These are phyloP conservation scores for Chlamydomonas incerta DNA, from an alignment of 139 green algal genomes.

Conservation along the genomic window DNA sequence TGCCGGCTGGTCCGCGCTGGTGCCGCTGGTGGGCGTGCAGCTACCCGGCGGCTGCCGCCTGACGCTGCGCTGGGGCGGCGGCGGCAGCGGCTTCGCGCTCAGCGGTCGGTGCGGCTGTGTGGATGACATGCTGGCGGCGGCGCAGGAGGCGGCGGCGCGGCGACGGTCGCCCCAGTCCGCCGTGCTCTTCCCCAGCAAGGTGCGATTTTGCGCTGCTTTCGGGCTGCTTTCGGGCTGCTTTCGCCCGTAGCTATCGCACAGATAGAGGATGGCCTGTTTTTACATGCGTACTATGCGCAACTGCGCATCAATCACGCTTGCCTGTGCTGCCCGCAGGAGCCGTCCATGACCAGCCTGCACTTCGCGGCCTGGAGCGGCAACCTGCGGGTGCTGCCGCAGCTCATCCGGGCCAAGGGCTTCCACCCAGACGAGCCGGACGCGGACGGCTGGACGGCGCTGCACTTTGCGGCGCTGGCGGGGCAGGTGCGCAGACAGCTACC, in stretches of 20 bases:
- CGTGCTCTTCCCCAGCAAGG: slow-evolving; percentile 12
- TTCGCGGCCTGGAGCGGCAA: slow-evolving; percentile 36
- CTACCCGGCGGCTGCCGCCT: slow-evolving; percentile 1
- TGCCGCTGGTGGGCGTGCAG: slow-evolving; percentile 32
- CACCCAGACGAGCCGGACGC: slow-evolving; percentile 17
- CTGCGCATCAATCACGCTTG: too few relatives aligned
- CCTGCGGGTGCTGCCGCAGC: slow-evolving; percentile 6
- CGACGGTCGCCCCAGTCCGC: neutral
- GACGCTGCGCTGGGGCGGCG: slow-evolving; percentile 14
- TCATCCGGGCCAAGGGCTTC: slow-evolving; percentile 25
- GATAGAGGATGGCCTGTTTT: too few relatives aligned
- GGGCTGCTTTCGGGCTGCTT: too few relatives aligned
- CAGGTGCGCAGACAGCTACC: too few relatives aligned
- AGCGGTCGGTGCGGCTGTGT: neutral
- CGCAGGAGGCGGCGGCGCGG: neutral
- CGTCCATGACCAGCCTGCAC: slow-evolving; percentile 33
- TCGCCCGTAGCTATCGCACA: too few relatives aligned
- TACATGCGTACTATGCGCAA: too few relatives aligned
- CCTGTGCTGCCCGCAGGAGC: slow-evolving; percentile 14
- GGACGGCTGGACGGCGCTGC: slow-evolving; percentile 40
- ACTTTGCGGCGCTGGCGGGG: slow-evolving; percentile 36
- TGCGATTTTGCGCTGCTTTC: too few relatives aligned
- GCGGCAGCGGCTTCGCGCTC: neutral
- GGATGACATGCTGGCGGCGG: slow-evolving; percentile 24
- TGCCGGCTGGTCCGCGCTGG: neutral